Evolutionary conservation across 495 filamentous ascomycete species (phyloP), one percentile per base, ranked within the genome.

Genomic region (Aspergillus haitiensis): DNA sequence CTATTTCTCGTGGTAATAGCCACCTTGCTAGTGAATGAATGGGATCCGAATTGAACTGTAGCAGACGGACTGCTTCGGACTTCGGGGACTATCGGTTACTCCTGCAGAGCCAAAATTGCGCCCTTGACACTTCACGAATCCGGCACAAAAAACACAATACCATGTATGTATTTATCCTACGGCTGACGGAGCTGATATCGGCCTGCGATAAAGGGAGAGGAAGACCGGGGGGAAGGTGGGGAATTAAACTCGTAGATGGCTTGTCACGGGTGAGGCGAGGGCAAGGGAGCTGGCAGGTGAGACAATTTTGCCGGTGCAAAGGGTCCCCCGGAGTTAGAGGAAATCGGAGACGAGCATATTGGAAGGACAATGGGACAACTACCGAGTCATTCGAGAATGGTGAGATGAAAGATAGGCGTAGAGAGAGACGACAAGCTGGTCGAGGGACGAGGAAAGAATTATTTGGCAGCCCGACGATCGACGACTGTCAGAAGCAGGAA

Each of bases 391-490:
- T 58, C 21, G 56, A 57, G 31, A 44, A 51, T 27, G 32, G 32
- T 12, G n/a, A 12, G 21, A 18, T 7, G 12, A 32, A 52, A 36
- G 9, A 37, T 39, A 58, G 50, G 31, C 55, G 47, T 13, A 16
- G 51, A 32, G 7, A 42, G 49, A 39, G 47, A 52, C 46, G 52
- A 47, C 42, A 55, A 9, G 45, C 15, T 37, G 27, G 46, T 39
- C 45, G 46, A 60, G 18, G 53, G 40, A 15, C 35, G 46, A 13
- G 47, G 52, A 56, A 50, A 64, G 56, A 55, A 64, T 58, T 59
- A 62, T 60, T 57, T 59, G 65, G 56, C 60, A 65, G 69, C 53
- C 69, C 56, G 60, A 67, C 59, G 21, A 27, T 3, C 21, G 21
- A 27, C 21, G 21, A 27, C 21, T 27, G 21, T 48, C 62, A 62